These are phyloP conservation scores for Oryza officinalis DNA, from an alignment of 176 grass and related monocot genomes.

Conservation along the genomic window DNA sequence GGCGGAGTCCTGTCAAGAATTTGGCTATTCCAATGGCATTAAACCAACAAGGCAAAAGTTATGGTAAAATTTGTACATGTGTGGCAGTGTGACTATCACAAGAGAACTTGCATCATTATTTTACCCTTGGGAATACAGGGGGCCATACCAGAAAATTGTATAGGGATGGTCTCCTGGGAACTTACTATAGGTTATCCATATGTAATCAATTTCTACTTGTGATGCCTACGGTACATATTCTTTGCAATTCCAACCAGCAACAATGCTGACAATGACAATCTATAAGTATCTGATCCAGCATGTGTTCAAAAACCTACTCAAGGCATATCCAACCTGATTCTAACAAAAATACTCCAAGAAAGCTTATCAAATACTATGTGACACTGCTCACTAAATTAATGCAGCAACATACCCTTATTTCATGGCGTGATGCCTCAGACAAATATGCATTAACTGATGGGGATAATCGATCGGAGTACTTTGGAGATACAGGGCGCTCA, in stretches of 20 bases:
- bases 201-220: slow-evolving; percentile 25
- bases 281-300: background rate
- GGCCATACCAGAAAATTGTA: background rate
- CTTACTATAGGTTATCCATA: background rate
- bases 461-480: slow-evolving; percentile 96
- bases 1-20: background rate
- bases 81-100: background rate
- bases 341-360: slow-evolving; percentile 7
- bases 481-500: slow-evolving; percentile 78
- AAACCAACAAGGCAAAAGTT: slow-evolving; percentile 7
- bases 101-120: background rate
- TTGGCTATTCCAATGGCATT: slow-evolving; percentile 4
- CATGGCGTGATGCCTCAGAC: slow-evolving; percentile 96
- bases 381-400: slow-evolving; percentile 14
- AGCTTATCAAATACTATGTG: background rate
- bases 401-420: slow-evolving; percentile 77
- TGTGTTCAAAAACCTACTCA: background rate
- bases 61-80: background rate
- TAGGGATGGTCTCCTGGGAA: background rate
- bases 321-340: slow-evolving; percentile 2
- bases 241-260: slow-evolving; percentile 6
- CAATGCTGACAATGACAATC: slow-evolving; percentile 22
- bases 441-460: slow-evolving; percentile 90
- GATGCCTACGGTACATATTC: slow-evolving; percentile 17
- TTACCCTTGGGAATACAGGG: background rate